A percentile compares a stretch with the other conserved stretches of the same genome.
Conservation (phyloP, 495 filamentous ascomycete species). For the Hypoxylon subgilvum region DNA sequence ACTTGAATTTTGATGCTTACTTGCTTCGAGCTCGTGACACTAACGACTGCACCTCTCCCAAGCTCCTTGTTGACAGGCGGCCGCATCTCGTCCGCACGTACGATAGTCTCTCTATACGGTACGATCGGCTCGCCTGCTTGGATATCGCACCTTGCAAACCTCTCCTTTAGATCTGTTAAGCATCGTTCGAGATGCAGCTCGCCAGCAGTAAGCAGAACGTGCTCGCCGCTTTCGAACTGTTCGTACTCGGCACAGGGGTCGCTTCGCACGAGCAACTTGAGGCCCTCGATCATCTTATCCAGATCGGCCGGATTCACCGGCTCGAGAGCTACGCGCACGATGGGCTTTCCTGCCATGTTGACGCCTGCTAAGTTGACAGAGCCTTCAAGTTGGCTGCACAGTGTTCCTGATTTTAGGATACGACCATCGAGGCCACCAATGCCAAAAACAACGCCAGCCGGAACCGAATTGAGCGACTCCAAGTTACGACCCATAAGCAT, state of each 20-base stretch:
- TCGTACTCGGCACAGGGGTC: constrained; percentile 97
- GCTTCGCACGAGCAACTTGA: constrained; percentile 88
- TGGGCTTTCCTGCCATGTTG: constrained; percentile 77
- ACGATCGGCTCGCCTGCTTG: constrained; percentile 94
- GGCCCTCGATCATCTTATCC: constrained; percentile 88
- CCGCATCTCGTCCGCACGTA: constrained; percentile 86
- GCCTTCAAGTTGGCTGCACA: constrained; percentile 87
- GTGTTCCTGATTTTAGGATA: constrained; percentile 90
- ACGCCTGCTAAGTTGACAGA: constrained; percentile 92
- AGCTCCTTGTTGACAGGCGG: constrained; percentile 83
- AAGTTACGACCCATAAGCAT: constrained; percentile 93
- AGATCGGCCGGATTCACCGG: constrained; percentile 86
- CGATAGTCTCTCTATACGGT: constrained; percentile 91
- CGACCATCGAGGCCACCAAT: constrained; percentile 89
- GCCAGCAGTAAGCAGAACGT: constrained; percentile 92
- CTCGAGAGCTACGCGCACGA: constrained; percentile 93
- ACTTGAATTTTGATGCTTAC: constrained; percentile 80
- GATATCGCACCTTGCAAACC: constrained; percentile 94
- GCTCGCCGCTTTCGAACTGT: constrained; percentile 89
- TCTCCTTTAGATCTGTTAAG: constrained; percentile 88
- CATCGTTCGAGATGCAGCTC: constrained; percentile 95
- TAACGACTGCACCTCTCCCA: constrained; percentile 80
- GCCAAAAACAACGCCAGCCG: constrained; percentile 95
- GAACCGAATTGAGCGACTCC: constrained; percentile 81
- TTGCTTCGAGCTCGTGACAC: constrained; percentile 81